Percentiles rank a stretch among this genome's conserved stretches.
phyloP scores from a whole-genome alignment of 306 rosid species.

The Cucumis hystrix region DNA sequence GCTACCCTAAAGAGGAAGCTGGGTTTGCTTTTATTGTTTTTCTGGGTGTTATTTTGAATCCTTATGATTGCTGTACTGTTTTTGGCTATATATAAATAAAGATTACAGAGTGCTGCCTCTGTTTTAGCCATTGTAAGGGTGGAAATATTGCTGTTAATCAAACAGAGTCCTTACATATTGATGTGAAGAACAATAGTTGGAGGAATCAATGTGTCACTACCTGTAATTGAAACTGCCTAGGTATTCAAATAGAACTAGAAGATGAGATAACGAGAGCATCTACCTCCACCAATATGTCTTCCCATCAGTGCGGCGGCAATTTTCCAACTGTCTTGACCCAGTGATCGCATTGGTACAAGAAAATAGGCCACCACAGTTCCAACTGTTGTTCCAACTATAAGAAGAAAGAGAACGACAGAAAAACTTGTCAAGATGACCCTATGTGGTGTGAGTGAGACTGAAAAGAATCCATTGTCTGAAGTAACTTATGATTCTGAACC shows the following conservation, averaged over 20 bases:
- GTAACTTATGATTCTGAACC: not conserved
- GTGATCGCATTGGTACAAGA: conserved; percentile 66
- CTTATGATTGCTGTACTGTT: too few species aligned
- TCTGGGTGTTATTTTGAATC: too few species aligned
- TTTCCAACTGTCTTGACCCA: conserved; percentile 75
- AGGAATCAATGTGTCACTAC: not conserved
- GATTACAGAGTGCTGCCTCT: too few species aligned
- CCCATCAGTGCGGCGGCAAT: conserved; percentile 85
- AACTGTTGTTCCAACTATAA: conserved; percentile 52
- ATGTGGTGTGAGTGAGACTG: not conserved
- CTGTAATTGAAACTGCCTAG: not conserved
- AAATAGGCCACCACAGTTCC: conserved; percentile 60
- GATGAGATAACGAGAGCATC: not conserved
- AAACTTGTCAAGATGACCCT: not conserved
- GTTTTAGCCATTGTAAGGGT: too few species aligned
- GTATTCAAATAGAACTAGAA: not conserved
- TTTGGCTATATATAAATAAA: too few species aligned
- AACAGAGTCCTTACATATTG: too few species aligned
- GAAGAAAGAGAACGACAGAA: not conserved
- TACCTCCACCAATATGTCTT: conserved; percentile 78
- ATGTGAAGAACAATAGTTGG: not conserved
- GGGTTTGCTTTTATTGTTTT: too few species aligned
- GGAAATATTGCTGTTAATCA: too few species aligned
- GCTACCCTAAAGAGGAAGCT: too few species aligned
- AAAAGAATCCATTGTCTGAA: not conserved